Base-by-base conservation (phyloP, 1,139 yeast genomes). In the Williopsis jadinii region DNA sequence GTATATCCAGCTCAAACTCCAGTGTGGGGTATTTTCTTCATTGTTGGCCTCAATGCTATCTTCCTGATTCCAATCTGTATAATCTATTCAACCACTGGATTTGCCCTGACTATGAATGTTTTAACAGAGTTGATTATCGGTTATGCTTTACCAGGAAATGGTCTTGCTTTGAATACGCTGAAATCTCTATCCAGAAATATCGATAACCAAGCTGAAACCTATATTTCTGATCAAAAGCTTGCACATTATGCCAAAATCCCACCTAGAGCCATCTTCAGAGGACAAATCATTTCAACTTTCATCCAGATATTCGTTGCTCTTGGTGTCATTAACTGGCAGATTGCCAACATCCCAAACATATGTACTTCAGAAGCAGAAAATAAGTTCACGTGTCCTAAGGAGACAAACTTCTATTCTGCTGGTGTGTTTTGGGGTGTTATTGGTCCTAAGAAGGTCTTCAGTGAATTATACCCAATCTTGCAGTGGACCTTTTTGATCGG, bases 71-170 rank as follows among this genome's bases (percentile, higher is more conserved):
- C 73, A 44, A 62, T 66, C 41, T 64, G 62, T 38, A 66, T 64
- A 36, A 64, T 77, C 27, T 75, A 68, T 51, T 66, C 82, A 9
- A 67, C 73, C 28, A 74, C 80, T 14, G 84, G 80, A 29, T 61
- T 65, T 46, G 56, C 66, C 12, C 63, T 77, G 43, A 77, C 78
- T 28, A 64, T 78, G 48, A 77, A 77, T 48, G 77, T 79, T 6
- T 59, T 80, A 47, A 77, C 75, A 29, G 84, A 79, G 54, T 63
- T 80, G 49, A 70, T 80, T 45, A 66, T 75, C 39, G 85, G 85
- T n/a, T 77, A 77, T 50, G 79, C 81, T 3, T 51, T 79, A 30
- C 84, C 84, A 27, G 83, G 83, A 36, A 76, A 77, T 41, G 80
- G 80, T 31, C 61, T 70, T 35, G 84, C 84, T 2, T 61, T 77